A percentile compares a stretch with the other conserved stretches of the same genome.
Conservation (phyloP, 768 basidiomycete genomes). For the Panaeolus papilionaceus region DNA sequence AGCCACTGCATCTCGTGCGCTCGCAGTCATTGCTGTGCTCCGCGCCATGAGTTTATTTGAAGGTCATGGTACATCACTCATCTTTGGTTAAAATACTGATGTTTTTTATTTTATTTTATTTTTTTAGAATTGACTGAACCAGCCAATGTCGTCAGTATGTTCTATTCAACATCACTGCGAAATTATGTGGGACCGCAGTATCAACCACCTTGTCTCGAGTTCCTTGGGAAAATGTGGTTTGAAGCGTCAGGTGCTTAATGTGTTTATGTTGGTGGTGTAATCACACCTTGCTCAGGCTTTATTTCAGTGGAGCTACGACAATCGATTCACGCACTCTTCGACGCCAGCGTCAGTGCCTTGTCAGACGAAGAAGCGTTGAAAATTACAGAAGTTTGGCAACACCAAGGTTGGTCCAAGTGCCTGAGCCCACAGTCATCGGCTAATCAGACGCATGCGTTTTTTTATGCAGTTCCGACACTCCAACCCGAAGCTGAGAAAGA, state of each 20-base stretch:
- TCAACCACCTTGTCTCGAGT: constrained; percentile 71
- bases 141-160: constrained; percentile 78
- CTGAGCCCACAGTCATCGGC: not conserved
- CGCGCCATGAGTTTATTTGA: constrained; percentile 77
- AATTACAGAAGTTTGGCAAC: constrained; percentile 69
- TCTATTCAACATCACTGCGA: constrained; percentile 78
- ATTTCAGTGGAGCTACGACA: constrained; percentile 73
- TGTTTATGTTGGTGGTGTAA: not conserved
- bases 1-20: constrained; percentile 71
- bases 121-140: constrained; percentile 66
- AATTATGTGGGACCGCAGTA: constrained; percentile 65
- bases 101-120: constrained; percentile 7
- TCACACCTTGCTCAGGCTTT: constrained; percentile 13
- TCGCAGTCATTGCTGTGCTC: constrained; percentile 71
- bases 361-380: constrained; percentile 68
- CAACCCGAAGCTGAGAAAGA: constrained; percentile 68
- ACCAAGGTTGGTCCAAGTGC: constrained; percentile 52
- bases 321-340: constrained; percentile 80
- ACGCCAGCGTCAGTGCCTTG: constrained; percentile 70
- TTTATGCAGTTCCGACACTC: constrained; percentile 58
- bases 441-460: constrained; percentile 4
- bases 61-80: constrained; percentile 41
- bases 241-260: constrained; percentile 65
- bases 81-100: not conserved
- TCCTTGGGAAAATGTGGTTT: constrained; percentile 79